A percentile compares a stretch with the other conserved stretches of the same genome.
Evolutionary conservation across 2,329 filamentous ascomycete species (phyloP).

Genomic region (Thelonectria discophora): DNA sequence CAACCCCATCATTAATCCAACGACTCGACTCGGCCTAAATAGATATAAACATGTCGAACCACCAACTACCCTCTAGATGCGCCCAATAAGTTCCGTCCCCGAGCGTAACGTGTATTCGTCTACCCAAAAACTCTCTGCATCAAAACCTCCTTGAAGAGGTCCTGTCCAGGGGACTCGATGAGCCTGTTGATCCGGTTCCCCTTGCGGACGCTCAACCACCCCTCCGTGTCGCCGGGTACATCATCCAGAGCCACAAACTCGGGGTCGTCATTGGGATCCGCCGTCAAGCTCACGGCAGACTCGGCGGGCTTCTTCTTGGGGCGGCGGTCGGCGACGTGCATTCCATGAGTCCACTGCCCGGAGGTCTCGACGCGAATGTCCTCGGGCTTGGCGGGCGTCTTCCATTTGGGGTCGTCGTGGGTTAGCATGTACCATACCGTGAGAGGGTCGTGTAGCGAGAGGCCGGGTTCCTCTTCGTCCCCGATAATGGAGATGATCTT

Average conservation of each 20-base stretch:
- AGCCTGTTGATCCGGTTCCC: conserved; percentile 86
- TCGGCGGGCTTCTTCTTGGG: conserved; percentile 62
- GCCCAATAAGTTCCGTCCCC: too few species aligned
- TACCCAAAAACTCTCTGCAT: conserved; percentile 71
- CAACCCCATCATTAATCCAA: too few species aligned
- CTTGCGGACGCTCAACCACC: conserved; percentile 76
- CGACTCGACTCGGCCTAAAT: too few species aligned
- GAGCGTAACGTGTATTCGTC: conserved; percentile 3
- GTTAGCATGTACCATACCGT: conserved; percentile 82
- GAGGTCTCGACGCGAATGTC: conserved; percentile 90
- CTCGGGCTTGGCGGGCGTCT: conserved; percentile 66
- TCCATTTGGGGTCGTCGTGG: conserved; percentile 66
- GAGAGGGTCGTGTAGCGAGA: conserved; percentile 80
- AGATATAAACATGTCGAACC: too few species aligned
- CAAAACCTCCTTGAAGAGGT: conserved; percentile 71
- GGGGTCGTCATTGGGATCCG: conserved; percentile 52
- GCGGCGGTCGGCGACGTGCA: conserved; percentile 85
- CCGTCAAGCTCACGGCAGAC: conserved; percentile 50
- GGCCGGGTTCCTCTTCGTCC: conserved; percentile 64
- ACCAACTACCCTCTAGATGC: too few species aligned
- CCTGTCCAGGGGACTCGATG: conserved; percentile 72
- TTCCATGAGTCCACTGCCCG: conserved; percentile 94
- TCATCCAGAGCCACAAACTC: conserved; percentile 54
- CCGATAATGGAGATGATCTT: conserved; percentile 72
- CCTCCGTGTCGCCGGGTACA: conserved; percentile 74